Base-by-base conservation (phyloP, 192 early-diverging fungal genomes). In the Haplosporangium gracile region DNA sequence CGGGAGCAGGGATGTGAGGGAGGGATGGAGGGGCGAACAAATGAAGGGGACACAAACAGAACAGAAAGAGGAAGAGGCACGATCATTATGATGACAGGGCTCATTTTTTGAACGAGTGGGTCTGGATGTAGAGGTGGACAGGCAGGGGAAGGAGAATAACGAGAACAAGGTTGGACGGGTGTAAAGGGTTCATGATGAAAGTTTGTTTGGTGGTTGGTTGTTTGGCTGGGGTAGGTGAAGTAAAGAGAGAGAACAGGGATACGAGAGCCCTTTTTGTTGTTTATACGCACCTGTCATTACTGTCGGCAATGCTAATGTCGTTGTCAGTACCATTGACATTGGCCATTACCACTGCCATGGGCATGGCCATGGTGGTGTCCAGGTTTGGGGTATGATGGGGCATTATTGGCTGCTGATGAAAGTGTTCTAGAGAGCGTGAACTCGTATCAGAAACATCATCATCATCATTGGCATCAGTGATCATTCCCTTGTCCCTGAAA, bases 61-160 rank as follows among this genome's bases (percentile, higher is more conserved):
- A 26, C n/a, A 65, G 11, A 43, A 45, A 11, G 43, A 45, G 43
- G 43, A 45, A 45, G 43, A 22, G 49, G 49, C 49, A 51, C 49
- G 20, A 51, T 65, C 60, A 65, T 11, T 65, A 65, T 65, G 60
- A 65, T 65, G 60, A 34, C 26, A 65, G 60, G 60, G 60, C 60
- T 65, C 60, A 65, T 29, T 32, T 65, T 32, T 40, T 13, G 22
- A 71, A 22, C 29, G 70, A 70, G 34, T 36, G 40, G 34, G 68
- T 39, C 68, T 20, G 68, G 68, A 38, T 69, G 68, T 55, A 60
- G 6, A 8, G 43, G 43, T 45, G 11, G 9, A 0, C 13, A 32
- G 8, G 13, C 60, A 65, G n/a, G 29, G 60, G 10, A 26, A 34
- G 29, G 24, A 57, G 4, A 29, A 15, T 9, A 11, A 65, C 3